Conservation (phyloP, 2,329 filamentous ascomycete species). For the Paracamarosporium sp. region DNA sequence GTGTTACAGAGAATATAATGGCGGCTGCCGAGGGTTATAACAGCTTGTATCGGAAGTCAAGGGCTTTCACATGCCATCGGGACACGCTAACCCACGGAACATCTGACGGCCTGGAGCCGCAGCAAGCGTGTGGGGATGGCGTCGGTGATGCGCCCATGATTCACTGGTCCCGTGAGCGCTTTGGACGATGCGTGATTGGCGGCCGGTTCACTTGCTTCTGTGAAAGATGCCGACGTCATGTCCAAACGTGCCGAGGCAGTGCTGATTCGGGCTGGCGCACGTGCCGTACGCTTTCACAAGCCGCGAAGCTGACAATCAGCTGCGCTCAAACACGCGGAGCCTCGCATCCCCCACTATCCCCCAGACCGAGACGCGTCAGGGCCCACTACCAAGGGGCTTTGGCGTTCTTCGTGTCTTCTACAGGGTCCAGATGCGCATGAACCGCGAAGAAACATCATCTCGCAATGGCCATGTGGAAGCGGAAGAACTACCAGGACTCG, state of each 20-base stretch:
- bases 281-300: constrained; percentile 12
- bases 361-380: constrained; percentile 4
- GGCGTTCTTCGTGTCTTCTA: background rate
- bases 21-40: constrained; percentile 23
- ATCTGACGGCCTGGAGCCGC: constrained; percentile 30
- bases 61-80: constrained; percentile 46
- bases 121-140: constrained; percentile 24
- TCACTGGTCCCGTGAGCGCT: constrained; percentile 38
- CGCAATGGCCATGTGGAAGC: background rate
- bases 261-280: constrained; percentile 3
- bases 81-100: constrained; percentile 22
- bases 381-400: background rate
- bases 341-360: background rate
- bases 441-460: background rate
- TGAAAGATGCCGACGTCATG: constrained; percentile 38
- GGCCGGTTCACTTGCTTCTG: constrained; percentile 32
- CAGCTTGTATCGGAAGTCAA: constrained; percentile 26
- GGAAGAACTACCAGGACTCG: too few species aligned
- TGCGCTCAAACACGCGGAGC: constrained; percentile 6
- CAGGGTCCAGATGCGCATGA: background rate
- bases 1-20: constrained; percentile 29
- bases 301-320: constrained; percentile 4
- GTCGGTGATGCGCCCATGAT: constrained; percentile 27
- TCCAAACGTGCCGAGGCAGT: constrained; percentile 36
- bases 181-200: constrained; percentile 36